A percentile compares a stretch with the other conserved stretches of the same genome.
Conservation (phyloP, 306 rosid genomes). For the Spatholobus suberectus region DNA sequence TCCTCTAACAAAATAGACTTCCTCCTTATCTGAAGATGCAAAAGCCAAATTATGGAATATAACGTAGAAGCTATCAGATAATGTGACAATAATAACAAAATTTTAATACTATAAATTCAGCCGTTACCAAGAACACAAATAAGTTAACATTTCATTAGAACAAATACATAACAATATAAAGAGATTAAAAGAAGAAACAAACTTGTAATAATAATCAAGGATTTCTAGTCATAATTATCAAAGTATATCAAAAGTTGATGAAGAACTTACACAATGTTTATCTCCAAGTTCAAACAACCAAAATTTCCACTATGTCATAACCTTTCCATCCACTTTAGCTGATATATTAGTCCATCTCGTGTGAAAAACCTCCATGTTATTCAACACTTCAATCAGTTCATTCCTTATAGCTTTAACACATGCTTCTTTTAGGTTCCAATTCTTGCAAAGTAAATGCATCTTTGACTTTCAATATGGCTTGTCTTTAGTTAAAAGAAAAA, state of each 20-base stretch:
- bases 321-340: conserved; percentile 58
- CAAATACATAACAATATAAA: no score
- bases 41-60: no score
- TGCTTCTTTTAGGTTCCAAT: conserved; percentile 93
- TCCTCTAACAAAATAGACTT: no score
- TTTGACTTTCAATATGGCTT: conserved; percentile 9
- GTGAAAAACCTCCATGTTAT: conserved; percentile 78
- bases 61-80: no score
- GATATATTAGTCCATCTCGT: conserved; percentile 62
- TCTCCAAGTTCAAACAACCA: conserved; percentile 74
- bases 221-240: background rate
- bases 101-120: no score
- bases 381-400: conserved; percentile 67
- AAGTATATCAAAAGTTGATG: background rate
- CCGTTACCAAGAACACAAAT: no score
- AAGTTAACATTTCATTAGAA: no score
- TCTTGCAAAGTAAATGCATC: conserved; percentile 53
- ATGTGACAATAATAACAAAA: no score
- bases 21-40: no score
- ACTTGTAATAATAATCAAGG: no score
- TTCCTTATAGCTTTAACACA: conserved; percentile 86
- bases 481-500: conserved; percentile 9
- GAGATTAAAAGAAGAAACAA: no score
- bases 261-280: conserved; percentile 65
- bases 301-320: conserved; percentile 74